phyloP scores from a whole-genome alignment of 129 eudicot species.

The Helianthus annuus region HanXRQr2.0-SUNRISE NC_035443.2:1644301-1644800 shows the following conservation, averaged over 20 bases:
- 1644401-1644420: constrained; percentile 49
- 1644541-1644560: constrained; percentile 46
- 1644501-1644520: constrained; percentile 36
- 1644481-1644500: constrained; percentile 28
- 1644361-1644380: constrained; percentile 35
- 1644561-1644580: constrained; percentile 43
- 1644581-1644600: constrained; percentile 33
- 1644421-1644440: constrained; percentile 33
- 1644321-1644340: constrained; percentile 41
- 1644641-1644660: constrained; percentile 36
- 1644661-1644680: constrained; percentile 19
- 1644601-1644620: constrained; percentile 33
- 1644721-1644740: not conserved
- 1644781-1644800: not conserved
- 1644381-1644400: constrained; percentile 37
- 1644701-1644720: constrained; percentile 11
- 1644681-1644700: constrained; percentile 25
- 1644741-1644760: not conserved
- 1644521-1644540: constrained; percentile 53
- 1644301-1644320: constrained; percentile 50
- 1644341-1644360: constrained; percentile 27
- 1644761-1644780: not conserved
- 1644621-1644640: constrained; percentile 23
- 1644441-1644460: constrained; percentile 42
- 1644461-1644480: constrained; percentile 47